phyloP scores from a whole-genome alignment of 805 yeast genomes.

The Yarrowia sp. region DNA sequence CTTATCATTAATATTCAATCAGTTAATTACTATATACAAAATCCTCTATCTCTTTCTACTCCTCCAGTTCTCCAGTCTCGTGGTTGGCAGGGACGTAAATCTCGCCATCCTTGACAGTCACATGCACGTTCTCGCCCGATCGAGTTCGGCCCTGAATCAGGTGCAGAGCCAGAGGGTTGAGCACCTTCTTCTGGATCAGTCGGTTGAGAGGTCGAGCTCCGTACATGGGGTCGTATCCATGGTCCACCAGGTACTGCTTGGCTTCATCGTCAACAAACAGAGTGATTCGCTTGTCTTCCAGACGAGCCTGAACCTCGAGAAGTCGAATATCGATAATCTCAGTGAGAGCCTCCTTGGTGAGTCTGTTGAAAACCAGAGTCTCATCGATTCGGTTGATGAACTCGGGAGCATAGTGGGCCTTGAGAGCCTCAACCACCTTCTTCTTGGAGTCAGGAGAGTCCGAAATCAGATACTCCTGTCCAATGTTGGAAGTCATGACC shows the following conservation, averaged over 20 bases:
- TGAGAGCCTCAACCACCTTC: slow-evolving; percentile 66
- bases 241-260: slow-evolving; percentile 71
- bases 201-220: slow-evolving; percentile 98
- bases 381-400: slow-evolving; percentile 93
- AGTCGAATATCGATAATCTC: slow-evolving; percentile 84
- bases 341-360: slow-evolving; percentile 71
- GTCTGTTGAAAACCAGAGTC: slow-evolving; percentile 85
- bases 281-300: slow-evolving; percentile 71
- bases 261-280: slow-evolving; percentile 59
- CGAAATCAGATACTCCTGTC: slow-evolving; percentile 79
- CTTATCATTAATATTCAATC: not conserved
- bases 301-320: slow-evolving; percentile 73
- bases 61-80: slow-evolving; percentile 4
- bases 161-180: slow-evolving; percentile 82
- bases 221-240: slow-evolving; percentile 87
- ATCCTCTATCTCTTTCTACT: not conserved
- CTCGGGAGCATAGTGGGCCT: slow-evolving; percentile 82
- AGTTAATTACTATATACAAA: slow-evolving; percentile 4
- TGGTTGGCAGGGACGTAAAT: slow-evolving; percentile 50
- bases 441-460: slow-evolving; percentile 57
- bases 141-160: slow-evolving; percentile 77
- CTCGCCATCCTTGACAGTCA: slow-evolving; percentile 48
- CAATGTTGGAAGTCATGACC: slow-evolving; percentile 95
- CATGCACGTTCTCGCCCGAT: slow-evolving; percentile 53
- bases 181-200: slow-evolving; percentile 73